Conservation (phyloP, 345 rosid genomes). For the Kernera saxatilis region DNA sequence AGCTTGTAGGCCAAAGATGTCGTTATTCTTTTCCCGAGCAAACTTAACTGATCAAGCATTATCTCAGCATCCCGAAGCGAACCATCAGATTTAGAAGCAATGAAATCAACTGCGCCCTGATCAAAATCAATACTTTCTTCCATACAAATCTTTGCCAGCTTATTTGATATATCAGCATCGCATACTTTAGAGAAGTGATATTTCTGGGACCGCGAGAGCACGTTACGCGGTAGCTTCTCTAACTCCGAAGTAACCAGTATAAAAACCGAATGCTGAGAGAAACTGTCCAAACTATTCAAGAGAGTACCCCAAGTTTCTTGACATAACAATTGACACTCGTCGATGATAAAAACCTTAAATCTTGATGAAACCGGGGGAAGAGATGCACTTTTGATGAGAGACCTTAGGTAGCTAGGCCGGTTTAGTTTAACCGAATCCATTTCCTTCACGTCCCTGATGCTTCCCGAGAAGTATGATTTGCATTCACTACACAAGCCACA, state of each 20-base stretch:
- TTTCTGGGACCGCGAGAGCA: slow-evolving; percentile 69
- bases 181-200: slow-evolving; percentile 74
- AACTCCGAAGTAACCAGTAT: slow-evolving; percentile 77
- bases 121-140: slow-evolving; percentile 76
- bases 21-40: slow-evolving; percentile 80
- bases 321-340: slow-evolving; percentile 79
- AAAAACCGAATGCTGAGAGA: slow-evolving; percentile 65
- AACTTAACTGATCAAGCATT: slow-evolving; percentile 92
- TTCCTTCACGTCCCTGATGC: slow-evolving; percentile 66
- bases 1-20: slow-evolving; percentile 74
- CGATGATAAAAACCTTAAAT: slow-evolving; percentile 70
- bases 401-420: slow-evolving; percentile 45
- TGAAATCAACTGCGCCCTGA: slow-evolving; percentile 66
- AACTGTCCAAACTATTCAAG: slow-evolving; percentile 56
- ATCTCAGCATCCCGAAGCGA: slow-evolving; percentile 93
- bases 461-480: slow-evolving; percentile 52
- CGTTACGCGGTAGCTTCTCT: slow-evolving; percentile 73
- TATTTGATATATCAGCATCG: slow-evolving; percentile 53
- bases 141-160: slow-evolving; percentile 60
- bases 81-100: slow-evolving; percentile 92
- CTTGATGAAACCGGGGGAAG: slow-evolving; percentile 66
- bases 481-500: slow-evolving; percentile 91
- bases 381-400: slow-evolving; percentile 62
- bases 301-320: slow-evolving; percentile 75
- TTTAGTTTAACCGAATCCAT: slow-evolving; percentile 70